Conservation (phyloP, 2,329 filamentous ascomycete species). For the Triangularia setosa region DNA sequence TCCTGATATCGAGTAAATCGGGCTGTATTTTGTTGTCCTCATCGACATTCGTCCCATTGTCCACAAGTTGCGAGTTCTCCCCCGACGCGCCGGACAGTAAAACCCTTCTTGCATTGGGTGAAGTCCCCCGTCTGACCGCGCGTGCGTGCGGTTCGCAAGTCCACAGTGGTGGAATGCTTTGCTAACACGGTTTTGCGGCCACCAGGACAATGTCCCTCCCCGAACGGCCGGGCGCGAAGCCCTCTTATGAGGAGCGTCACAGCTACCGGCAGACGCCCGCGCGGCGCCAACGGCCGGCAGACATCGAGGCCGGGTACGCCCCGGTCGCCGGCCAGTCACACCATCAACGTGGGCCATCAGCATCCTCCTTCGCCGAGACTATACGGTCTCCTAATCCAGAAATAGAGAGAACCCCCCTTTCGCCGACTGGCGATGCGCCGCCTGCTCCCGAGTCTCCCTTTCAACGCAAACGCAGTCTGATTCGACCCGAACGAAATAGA, state of each 20-base stretch:
- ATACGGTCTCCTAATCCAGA: slow-evolving; percentile 51
- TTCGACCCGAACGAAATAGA: slow-evolving; percentile 81
- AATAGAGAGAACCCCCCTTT: slow-evolving; percentile 54
- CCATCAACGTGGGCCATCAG: slow-evolving; percentile 55
- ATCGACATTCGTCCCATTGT: neutral
- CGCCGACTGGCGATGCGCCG: slow-evolving; percentile 39
- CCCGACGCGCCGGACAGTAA: slow-evolving; percentile 7
- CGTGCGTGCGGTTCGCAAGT: neutral
- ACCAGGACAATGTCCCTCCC: slow-evolving; percentile 57
- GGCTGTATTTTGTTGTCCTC: slow-evolving; percentile 4
- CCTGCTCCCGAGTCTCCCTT: slow-evolving; percentile 35
- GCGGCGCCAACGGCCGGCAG: slow-evolving; percentile 60
- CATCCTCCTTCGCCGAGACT: slow-evolving; percentile 56
- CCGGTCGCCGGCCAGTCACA: slow-evolving; percentile 38
- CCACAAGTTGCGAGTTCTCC: slow-evolving; percentile 1
- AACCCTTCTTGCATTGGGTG: slow-evolving; percentile 14
- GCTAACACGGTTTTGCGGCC: slow-evolving; percentile 21
- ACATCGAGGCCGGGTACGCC: slow-evolving; percentile 63
- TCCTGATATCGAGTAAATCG: slow-evolving; percentile 8
- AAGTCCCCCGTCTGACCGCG: slow-evolving; percentile 14
- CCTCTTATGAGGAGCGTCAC: slow-evolving; percentile 57
- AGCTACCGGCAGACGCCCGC: slow-evolving; percentile 66
- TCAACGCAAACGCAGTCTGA: slow-evolving; percentile 77
- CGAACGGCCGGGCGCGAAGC: slow-evolving; percentile 60
- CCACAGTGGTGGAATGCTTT: neutral